Percentiles rank a stretch among this genome's conserved stretches.
These are phyloP conservation scores for Phytophthora rubi DNA, from an alignment of 352 stramenopile species.

Conservation along the genomic window DNA sequence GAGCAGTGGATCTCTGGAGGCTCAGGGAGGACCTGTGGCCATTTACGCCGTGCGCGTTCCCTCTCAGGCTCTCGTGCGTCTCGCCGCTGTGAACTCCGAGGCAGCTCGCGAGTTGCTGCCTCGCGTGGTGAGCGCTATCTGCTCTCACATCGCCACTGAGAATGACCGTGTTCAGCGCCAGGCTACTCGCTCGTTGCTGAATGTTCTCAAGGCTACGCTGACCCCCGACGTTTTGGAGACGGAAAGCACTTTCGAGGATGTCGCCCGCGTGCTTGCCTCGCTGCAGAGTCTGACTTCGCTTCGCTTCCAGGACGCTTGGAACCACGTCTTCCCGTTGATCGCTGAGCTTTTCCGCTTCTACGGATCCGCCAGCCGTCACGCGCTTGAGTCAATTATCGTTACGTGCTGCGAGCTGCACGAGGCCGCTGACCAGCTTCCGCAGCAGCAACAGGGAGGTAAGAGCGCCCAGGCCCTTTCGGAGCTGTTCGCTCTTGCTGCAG, in stretches of 20 bases:
- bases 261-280: slow-evolving; percentile 74
- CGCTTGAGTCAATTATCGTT: slow-evolving; percentile 70
- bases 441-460: slow-evolving; percentile 44
- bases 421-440: slow-evolving; percentile 72
- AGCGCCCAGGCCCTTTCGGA: slow-evolving; percentile 52
- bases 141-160: slow-evolving; percentile 74
- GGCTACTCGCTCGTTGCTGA: slow-evolving; percentile 62
- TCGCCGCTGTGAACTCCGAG: slow-evolving; percentile 62
- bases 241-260: slow-evolving; percentile 64
- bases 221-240: slow-evolving; percentile 56
- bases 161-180: slow-evolving; percentile 70
- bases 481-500: slow-evolving; percentile 72
- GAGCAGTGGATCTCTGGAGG: slow-evolving; percentile 66
- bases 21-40: slow-evolving; percentile 49
- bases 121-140: slow-evolving; percentile 76
- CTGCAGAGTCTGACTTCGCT: slow-evolving; percentile 84
- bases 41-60: slow-evolving; percentile 74
- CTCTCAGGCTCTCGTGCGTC: slow-evolving; percentile 67
- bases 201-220: slow-evolving; percentile 69
- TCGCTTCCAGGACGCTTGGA: slow-evolving; percentile 84
- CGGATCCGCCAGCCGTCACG: slow-evolving; percentile 53
- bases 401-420: slow-evolving; percentile 85
- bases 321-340: slow-evolving; percentile 78
- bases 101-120: slow-evolving; percentile 71
- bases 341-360: slow-evolving; percentile 80